Evolutionary conservation across 805 yeast species (phyloP).

Genomic region (Kodamaea leandrae): DNA sequence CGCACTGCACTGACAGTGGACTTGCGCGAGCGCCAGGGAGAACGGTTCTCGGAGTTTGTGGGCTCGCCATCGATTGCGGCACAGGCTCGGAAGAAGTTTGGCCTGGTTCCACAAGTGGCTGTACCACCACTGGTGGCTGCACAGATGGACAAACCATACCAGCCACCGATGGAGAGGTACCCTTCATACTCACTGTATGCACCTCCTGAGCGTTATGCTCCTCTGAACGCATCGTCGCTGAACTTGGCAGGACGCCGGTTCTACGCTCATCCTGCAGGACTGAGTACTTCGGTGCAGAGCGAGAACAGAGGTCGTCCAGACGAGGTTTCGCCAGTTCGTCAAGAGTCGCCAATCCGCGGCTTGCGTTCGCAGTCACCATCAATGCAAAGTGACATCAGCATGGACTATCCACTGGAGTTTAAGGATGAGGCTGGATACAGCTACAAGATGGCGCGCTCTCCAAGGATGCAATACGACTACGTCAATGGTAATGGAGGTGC

Average conservation of each 20-base stretch:
- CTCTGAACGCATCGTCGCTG: constrained; percentile 23
- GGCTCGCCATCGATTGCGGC: constrained; percentile 10
- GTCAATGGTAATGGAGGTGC: too few relatives aligned
- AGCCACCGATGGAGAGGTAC: neutral
- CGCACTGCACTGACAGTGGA: constrained; percentile 47
- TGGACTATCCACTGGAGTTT: constrained; percentile 30
- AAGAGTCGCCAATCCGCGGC: neutral
- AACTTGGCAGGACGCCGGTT: constrained; percentile 9
- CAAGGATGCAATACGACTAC: too few relatives aligned
- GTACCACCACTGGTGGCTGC: neutral
- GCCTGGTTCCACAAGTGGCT: neutral
- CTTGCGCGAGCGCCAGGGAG: constrained; percentile 9
- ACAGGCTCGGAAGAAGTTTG: constrained; percentile 9
- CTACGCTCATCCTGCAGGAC: constrained; percentile 1
- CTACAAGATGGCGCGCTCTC: too few relatives aligned
- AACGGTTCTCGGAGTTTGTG: neutral
- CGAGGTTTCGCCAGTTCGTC: neutral
- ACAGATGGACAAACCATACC: constrained; percentile 4
- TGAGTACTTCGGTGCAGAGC: constrained; percentile 2
- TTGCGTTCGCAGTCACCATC: constrained; percentile 24
- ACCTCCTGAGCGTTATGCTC: constrained; percentile 16
- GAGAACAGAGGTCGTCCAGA: neutral
- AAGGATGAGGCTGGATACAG: constrained; percentile 10
- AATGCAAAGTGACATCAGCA: constrained; percentile 31
- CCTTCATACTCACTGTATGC: neutral